Conservation (phyloP, 305 asterid genomes). For the Ilex paraguariensis region DNA sequence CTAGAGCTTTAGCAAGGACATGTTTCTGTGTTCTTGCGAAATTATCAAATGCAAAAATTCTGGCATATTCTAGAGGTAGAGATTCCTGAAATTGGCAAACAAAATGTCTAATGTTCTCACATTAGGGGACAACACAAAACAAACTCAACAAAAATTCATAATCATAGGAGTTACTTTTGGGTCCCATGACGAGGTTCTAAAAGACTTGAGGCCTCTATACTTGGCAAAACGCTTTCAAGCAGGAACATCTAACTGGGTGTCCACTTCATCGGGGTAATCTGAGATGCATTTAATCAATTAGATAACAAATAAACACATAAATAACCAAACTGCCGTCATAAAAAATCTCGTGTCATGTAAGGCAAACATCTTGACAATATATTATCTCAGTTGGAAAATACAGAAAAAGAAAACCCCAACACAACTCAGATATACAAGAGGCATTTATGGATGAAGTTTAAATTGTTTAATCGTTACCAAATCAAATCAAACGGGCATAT, state of each 20-base stretch:
- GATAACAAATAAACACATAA: not conserved
- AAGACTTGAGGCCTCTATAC: slow-evolving; percentile 88
- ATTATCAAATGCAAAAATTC: slow-evolving; percentile 85
- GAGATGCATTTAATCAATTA: slow-evolving; percentile 9
- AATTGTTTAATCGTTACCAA: too few species aligned
- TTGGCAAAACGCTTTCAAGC: slow-evolving; percentile 95
- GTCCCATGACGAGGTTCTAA: slow-evolving; percentile 97
- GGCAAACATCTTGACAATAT: too few species aligned
- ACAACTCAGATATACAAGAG: too few species aligned
- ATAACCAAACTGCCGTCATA: too few species aligned
- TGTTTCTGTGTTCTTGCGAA: slow-evolving; percentile 77
- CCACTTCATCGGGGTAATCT: slow-evolving; percentile 99
- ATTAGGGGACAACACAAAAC: not conserved
- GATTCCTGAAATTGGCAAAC: slow-evolving; percentile 64
- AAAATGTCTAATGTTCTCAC: slow-evolving; percentile 15
- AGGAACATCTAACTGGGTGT: slow-evolving; percentile 80
- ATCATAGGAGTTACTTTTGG: slow-evolving; percentile 61
- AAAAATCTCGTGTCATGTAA: too few species aligned
- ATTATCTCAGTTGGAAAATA: too few species aligned
- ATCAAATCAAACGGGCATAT: too few species aligned
- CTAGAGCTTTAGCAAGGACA: slow-evolving; percentile 68
- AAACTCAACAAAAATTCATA: not conserved
- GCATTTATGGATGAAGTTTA: too few species aligned
- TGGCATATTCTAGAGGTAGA: slow-evolving; percentile 86
- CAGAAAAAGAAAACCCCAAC: too few species aligned